Percentiles rank a stretch among this genome's conserved stretches.
phyloP scores from a whole-genome alignment of 768 basidiomycete species.

The Suillus occidentalis region DNA sequence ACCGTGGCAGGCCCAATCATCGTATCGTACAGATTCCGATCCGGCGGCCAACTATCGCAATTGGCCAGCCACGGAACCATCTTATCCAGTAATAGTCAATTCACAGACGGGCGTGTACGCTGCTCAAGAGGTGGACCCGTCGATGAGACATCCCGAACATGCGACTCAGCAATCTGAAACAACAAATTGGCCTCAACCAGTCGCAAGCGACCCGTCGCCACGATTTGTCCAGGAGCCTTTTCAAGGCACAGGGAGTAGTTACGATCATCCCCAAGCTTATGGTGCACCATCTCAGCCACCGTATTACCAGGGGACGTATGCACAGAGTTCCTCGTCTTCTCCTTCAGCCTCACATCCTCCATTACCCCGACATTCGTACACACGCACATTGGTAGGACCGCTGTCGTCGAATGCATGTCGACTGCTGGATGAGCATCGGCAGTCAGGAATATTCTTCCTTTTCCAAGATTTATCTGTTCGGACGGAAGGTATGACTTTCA shows the following conservation, averaged over 20 bases:
- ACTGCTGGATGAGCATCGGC: conserved; percentile 80
- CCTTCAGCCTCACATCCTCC: conserved; percentile 39
- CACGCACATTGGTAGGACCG: conserved; percentile 88
- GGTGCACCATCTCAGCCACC: conserved; percentile 28
- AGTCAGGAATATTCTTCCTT: conserved; percentile 89
- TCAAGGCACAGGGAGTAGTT: conserved; percentile 21
- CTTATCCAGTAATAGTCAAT: conserved; percentile 35
- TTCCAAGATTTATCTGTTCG: conserved; percentile 93
- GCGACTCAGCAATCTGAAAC: conserved; percentile 37
- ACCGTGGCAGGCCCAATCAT: conserved; percentile 24
- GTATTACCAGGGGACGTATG: conserved; percentile 28
- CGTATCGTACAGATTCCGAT: conserved; percentile 30
- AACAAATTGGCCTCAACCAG: conserved; percentile 29
- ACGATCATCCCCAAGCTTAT: conserved; percentile 24
- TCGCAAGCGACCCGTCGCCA: conserved; percentile 16
- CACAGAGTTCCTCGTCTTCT: conserved; percentile 27
- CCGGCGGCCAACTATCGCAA: conserved; percentile 43
- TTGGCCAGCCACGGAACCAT: conserved; percentile 44
- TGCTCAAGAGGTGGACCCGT: conserved; percentile 40
- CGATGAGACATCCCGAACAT: conserved; percentile 34
- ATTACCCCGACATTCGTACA: conserved; percentile 70
- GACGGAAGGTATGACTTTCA: conserved; percentile 68
- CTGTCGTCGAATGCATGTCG: conserved; percentile 85
- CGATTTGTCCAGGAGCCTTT: conserved; percentile 21
- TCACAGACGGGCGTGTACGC: conserved; percentile 26